Conservation (phyloP, 371 early-diverging fungal species). For the Mortierella sp. region DNA sequence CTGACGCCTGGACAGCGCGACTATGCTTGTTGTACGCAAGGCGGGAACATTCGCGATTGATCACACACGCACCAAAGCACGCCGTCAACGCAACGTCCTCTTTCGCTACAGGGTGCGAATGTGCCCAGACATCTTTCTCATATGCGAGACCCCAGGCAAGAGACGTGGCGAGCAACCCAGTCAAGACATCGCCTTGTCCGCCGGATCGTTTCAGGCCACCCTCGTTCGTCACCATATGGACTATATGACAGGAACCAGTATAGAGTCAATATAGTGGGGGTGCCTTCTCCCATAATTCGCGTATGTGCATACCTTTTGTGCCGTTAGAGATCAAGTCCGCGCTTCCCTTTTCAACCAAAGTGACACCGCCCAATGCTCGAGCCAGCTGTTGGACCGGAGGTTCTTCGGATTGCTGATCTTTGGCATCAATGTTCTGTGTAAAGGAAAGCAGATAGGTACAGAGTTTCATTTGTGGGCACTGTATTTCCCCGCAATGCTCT, state of each 20-base stretch:
- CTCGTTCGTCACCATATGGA: conserved; percentile 59
- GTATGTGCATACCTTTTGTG: conserved; percentile 62
- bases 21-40: conserved; percentile 77
- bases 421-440: conserved; percentile 56
- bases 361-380: conserved; percentile 68
- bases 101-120: conserved; percentile 33
- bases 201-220: conserved; percentile 94
- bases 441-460: neutral
- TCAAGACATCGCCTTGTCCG: conserved; percentile 98
- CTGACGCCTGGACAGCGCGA: conserved; percentile 78
- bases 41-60: conserved; percentile 73
- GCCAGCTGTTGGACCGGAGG: conserved; percentile 46
- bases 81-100: conserved; percentile 72
- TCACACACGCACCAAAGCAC: conserved; percentile 76
- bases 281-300: too few species aligned
- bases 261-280: too few species aligned
- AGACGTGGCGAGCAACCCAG: conserved; percentile 90
- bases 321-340: conserved; percentile 87
- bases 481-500: too few species aligned
- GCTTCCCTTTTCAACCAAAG: conserved; percentile 88
- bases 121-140: conserved; percentile 70
- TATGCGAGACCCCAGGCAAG: conserved; percentile 87
- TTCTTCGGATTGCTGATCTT: conserved; percentile 57
- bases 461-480: too few species aligned
- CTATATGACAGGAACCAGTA: too few species aligned